These are phyloP conservation scores for Anthracocystis panici-leucophaei DNA, from an alignment of 1,284 basidiomycete species.

Conservation along the genomic window DNA sequence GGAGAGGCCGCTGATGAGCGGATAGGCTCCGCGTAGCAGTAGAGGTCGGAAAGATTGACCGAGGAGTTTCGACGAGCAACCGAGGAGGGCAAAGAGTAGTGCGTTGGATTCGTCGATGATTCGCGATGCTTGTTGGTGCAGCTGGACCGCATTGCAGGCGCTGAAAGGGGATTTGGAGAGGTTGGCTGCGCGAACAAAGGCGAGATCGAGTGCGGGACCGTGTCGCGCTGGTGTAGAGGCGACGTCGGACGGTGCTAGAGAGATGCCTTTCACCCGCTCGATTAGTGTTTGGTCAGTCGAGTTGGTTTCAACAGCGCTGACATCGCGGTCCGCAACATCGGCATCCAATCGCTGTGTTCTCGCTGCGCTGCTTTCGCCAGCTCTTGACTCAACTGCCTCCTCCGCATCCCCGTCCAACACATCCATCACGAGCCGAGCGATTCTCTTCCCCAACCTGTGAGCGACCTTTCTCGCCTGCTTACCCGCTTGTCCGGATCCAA, in stretches of 20 bases:
- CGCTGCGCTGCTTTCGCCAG: too few relatives aligned
- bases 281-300: constrained; percentile 10
- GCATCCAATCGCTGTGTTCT: not conserved
- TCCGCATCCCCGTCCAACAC: constrained; percentile 54
- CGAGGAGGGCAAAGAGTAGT: constrained; percentile 48
- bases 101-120: constrained; percentile 31
- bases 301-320: not conserved
- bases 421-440: constrained; percentile 40
- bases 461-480: constrained; percentile 47
- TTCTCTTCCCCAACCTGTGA: constrained; percentile 45
- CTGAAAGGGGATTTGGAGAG: constrained; percentile 8
- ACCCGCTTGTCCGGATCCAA: constrained; percentile 15
- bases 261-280: constrained; percentile 40
- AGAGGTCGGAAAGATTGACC: constrained; percentile 55
- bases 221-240: constrained; percentile 18
- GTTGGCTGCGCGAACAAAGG: constrained; percentile 42
- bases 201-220: constrained; percentile 53
- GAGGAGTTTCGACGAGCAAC: constrained; percentile 47
- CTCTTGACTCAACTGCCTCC: constrained; percentile 18
- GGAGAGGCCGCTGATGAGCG: constrained; percentile 56
- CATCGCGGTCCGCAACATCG: not conserved
- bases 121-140: constrained; percentile 13
- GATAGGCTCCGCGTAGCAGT: constrained; percentile 58
- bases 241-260: constrained; percentile 19
- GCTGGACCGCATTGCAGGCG: not conserved